phyloP scores from a whole-genome alignment of 441 rosid genomes.

The Lepidium campestre region DNA sequence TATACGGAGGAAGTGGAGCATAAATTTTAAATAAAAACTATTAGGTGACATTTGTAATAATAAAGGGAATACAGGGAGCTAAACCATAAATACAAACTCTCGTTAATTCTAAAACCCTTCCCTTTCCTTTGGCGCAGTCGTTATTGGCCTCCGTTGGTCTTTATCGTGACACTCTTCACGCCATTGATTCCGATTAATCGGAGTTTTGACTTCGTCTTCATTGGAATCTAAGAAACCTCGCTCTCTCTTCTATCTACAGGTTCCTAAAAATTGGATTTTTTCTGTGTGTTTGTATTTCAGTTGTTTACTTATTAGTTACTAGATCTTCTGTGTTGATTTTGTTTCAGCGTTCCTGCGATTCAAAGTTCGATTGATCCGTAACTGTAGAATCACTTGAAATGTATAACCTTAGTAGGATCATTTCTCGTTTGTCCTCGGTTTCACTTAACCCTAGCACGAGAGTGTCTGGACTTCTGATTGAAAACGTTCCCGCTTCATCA shows the following conservation, averaged over 20 bases:
- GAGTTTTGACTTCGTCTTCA: background rate
- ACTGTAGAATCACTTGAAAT: constrained; percentile 17
- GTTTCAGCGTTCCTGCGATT: constrained; percentile 14
- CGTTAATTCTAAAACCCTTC: constrained; percentile 7
- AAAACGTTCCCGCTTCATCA: constrained; percentile 21
- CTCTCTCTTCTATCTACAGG: background rate
- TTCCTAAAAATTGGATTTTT: background rate
- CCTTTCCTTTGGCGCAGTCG: background rate
- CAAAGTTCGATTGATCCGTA: background rate
- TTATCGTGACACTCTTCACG: background rate
- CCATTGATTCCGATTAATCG: constrained; percentile 23
- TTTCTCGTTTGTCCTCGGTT: constrained; percentile 38
- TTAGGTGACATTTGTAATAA: background rate
- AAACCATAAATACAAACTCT: background rate
- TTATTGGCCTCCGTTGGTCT: constrained; percentile 21
- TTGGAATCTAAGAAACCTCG: background rate
- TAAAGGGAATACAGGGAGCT: background rate
- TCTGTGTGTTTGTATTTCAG: background rate
- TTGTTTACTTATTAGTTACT: background rate
- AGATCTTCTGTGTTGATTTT: background rate
- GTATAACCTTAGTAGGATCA: constrained; percentile 37
- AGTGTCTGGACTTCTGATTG: constrained; percentile 20
- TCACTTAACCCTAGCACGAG: constrained; percentile 23
- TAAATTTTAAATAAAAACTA: background rate
- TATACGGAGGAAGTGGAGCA: background rate